These are phyloP conservation scores for Cystobasidium tubakii DNA, from an alignment of 768 basidiomycete species.

Conservation along the genomic window DNA sequence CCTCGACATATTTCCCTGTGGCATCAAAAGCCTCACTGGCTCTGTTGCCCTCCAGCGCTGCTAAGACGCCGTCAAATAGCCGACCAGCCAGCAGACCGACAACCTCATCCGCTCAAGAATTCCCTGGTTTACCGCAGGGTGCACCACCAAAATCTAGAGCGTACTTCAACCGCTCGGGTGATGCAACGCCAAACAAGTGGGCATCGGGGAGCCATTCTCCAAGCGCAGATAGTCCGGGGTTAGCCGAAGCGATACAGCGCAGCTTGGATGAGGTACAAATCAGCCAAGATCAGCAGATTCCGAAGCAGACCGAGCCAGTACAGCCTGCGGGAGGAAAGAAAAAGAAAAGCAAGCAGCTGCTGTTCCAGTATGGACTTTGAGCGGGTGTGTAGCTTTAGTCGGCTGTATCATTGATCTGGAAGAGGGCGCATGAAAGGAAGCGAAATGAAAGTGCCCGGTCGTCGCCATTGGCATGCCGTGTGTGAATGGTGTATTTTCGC, in stretches of 20 bases:
- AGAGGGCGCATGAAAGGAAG: too few relatives aligned
- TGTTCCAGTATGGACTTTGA: conserved; percentile 22
- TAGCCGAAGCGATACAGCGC: conserved; percentile 1
- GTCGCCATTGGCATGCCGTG: too few relatives aligned
- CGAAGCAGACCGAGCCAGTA: neutral
- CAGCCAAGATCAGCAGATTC: neutral
- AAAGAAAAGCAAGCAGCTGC: conserved; percentile 27
- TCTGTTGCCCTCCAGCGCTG: neutral
- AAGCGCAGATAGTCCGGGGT: neutral
- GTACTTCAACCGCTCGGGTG: neutral
- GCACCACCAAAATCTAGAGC: neutral
- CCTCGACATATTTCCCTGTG: conserved; percentile 19
- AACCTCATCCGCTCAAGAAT: neutral
- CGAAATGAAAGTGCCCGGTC: too few relatives aligned
- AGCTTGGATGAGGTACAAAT: neutral
- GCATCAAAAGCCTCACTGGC: conserved; percentile 3
- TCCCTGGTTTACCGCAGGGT: neutral
- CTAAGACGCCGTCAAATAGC: neutral
- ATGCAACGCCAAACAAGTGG: neutral
- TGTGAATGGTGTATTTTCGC: neutral
- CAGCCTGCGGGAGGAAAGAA: conserved; percentile 16
- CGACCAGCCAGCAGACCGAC: neutral
- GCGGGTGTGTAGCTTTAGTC: neutral
- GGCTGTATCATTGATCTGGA: neutral
- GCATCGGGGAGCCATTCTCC: neutral